Evolutionary conservation across 176 grass and related monocot genomes (phyloP).

Genomic region (sorghum (Sorghum bicolor)): Sorghum_bicolor_NCBIv3 NC_012870.2:20307001-20307500

Average conservation of each 20-base stretch:
- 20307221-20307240: not conserved
- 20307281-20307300: not conserved
- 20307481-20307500: not conserved
- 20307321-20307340: not conserved
- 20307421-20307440: not conserved
- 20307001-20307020: too few relatives aligned
- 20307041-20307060: too few relatives aligned
- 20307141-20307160: conserved; percentile 72
- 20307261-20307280: not conserved
- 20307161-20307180: conserved; percentile 51
- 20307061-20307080: too few relatives aligned
- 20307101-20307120: too few relatives aligned
- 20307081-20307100: too few relatives aligned
- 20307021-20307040: too few relatives aligned
- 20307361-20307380: not conserved
- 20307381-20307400: not conserved
- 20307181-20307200: conserved; percentile 59
- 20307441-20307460: not conserved
- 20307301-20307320: not conserved
- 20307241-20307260: not conserved
- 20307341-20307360: not conserved
- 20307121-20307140: conserved; percentile 54
- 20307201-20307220: conserved; percentile 29
- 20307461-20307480: not conserved
- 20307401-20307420: not conserved